These are phyloP conservation scores for Parmelia sp. DNA, from an alignment of 495 filamentous ascomycete species.

Conservation along the genomic window DNA sequence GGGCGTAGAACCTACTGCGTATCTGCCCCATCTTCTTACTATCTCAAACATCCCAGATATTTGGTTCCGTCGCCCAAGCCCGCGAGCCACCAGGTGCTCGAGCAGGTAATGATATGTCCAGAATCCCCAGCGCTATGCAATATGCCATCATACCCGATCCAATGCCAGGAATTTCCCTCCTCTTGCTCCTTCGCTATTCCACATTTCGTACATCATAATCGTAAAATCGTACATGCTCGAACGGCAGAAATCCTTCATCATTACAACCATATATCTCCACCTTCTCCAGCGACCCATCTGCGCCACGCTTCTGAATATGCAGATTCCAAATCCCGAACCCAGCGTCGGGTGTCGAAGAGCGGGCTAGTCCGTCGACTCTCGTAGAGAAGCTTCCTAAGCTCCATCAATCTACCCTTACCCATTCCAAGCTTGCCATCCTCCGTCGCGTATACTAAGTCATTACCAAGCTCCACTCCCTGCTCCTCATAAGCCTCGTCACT, in stretches of 20 bases:
- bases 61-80: slow-evolving; percentile 4
- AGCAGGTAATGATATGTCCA: neutral
- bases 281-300: slow-evolving; percentile 76
- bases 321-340: slow-evolving; percentile 86
- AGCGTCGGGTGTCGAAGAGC: slow-evolving; percentile 86
- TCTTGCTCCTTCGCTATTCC: neutral
- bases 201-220: slow-evolving; percentile 5
- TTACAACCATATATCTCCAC: slow-evolving; percentile 77
- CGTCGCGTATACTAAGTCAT: slow-evolving; percentile 55
- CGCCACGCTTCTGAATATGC: slow-evolving; percentile 86
- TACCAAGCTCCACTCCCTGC: slow-evolving; percentile 67
- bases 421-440: slow-evolving; percentile 45
- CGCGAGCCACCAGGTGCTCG: neutral
- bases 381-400: slow-evolving; percentile 74
- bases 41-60: neutral
- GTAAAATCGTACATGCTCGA: slow-evolving; percentile 7
- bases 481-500: slow-evolving; percentile 78
- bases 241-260: neutral
- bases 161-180: neutral
- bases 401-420: slow-evolving; percentile 60
- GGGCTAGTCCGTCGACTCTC: slow-evolving; percentile 73
- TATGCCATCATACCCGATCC: slow-evolving; percentile 6
- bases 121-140: slow-evolving; percentile 16
- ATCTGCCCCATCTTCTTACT: neutral
- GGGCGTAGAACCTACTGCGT: neutral